A percentile compares a stretch with the other conserved stretches of the same genome.
Conservation (phyloP, 805 yeast species). For the Lachancea kluyveri region DNA sequence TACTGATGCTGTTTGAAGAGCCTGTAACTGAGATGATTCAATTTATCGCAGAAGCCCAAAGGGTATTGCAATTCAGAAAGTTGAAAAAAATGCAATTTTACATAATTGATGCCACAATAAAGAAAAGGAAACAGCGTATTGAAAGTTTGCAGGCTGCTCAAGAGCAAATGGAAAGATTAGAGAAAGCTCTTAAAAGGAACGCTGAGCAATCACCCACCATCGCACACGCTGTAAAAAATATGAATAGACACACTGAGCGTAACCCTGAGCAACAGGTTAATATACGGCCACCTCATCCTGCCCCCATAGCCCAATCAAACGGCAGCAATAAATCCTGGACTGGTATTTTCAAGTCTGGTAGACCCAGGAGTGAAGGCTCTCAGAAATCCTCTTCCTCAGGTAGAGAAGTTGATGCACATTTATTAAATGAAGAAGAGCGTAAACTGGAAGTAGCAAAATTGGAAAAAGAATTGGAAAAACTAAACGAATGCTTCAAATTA, state of each 20-base stretch:
- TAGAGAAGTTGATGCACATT: conserved; percentile 26
- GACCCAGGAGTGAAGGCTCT: too few relatives aligned
- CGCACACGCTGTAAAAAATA: conserved; percentile 8
- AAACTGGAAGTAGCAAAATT: conserved; percentile 32
- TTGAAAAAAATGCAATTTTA: conserved; percentile 47
- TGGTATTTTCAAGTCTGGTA: conserved; percentile 7
- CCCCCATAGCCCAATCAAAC: too few relatives aligned
- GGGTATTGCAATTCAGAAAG: conserved; percentile 54
- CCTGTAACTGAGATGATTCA: conserved; percentile 33
- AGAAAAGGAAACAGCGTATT: conserved; percentile 29
- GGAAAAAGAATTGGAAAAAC: conserved; percentile 32
- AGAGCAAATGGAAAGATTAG: conserved; percentile 23
- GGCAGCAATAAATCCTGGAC: conserved; percentile 4
- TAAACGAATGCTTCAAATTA: conserved; percentile 35
- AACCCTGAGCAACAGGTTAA: neutral
- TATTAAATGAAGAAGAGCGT: conserved; percentile 32
- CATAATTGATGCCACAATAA: conserved; percentile 36
- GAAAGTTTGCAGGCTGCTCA: conserved; percentile 31
- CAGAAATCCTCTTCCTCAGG: conserved; percentile 18
- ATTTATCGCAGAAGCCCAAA: conserved; percentile 29
- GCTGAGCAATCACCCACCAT: conserved; percentile 33
- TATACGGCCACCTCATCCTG: too few relatives aligned
- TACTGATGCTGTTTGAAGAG: conserved; percentile 34
- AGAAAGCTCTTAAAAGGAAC: conserved; percentile 29
- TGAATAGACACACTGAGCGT: conserved; percentile 1